Percentiles rank a stretch among this genome's conserved stretches.
These are phyloP conservation scores for Gorgonomyces haynaldii DNA, from an alignment of 192 early-diverging fungal genomes.

Conservation along the genomic window DNA sequence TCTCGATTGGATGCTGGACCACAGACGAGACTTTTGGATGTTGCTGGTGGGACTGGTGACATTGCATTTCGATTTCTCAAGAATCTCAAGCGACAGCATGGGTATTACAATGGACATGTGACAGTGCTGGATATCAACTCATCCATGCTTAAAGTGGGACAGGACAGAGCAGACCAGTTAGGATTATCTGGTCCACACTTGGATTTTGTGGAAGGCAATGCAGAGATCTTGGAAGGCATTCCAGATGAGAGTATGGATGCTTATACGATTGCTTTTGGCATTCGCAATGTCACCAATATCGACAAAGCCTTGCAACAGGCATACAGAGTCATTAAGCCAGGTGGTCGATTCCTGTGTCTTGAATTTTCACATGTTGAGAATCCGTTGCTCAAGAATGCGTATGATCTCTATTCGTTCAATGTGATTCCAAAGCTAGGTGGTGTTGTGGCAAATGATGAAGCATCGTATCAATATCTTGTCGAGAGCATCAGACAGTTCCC, in stretches of 20 bases:
- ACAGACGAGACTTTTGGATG: slow-evolving; percentile 79
- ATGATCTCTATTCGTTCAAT: slow-evolving; percentile 90
- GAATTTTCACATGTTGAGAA: slow-evolving; percentile 88
- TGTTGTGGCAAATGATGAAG: slow-evolving; percentile 73
- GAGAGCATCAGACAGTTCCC: slow-evolving; percentile 94
- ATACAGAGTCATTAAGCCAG: slow-evolving; percentile 85
- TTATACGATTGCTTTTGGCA: slow-evolving; percentile 97
- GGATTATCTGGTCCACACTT: slow-evolving; percentile 12
- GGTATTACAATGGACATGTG: slow-evolving; percentile 48
- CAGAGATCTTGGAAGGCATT: slow-evolving; percentile 48
- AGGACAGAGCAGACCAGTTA: slow-evolving; percentile 37
- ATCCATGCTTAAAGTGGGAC: slow-evolving; percentile 85
- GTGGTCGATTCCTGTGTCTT: slow-evolving; percentile 90
- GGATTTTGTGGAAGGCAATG: slow-evolving; percentile 9
- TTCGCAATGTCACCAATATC: slow-evolving; percentile 91
- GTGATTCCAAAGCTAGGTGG: slow-evolving; percentile 84
- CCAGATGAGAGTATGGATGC: slow-evolving; percentile 71
- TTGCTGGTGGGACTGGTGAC: slow-evolving; percentile 96
- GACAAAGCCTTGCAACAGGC: slow-evolving; percentile 82
- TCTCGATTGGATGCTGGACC: slow-evolving; percentile 66
- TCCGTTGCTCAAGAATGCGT: slow-evolving; percentile 67
- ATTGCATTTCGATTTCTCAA: slow-evolving; percentile 93
- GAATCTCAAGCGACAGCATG: slow-evolving; percentile 60
- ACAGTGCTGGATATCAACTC: slow-evolving; percentile 94
- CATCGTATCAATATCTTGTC: slow-evolving; percentile 94